Evolutionary conservation across 495 filamentous ascomycete genomes (phyloP), one percentile per base, ranked within the genome.

Genomic region (Amorphotheca resinae): DNA sequence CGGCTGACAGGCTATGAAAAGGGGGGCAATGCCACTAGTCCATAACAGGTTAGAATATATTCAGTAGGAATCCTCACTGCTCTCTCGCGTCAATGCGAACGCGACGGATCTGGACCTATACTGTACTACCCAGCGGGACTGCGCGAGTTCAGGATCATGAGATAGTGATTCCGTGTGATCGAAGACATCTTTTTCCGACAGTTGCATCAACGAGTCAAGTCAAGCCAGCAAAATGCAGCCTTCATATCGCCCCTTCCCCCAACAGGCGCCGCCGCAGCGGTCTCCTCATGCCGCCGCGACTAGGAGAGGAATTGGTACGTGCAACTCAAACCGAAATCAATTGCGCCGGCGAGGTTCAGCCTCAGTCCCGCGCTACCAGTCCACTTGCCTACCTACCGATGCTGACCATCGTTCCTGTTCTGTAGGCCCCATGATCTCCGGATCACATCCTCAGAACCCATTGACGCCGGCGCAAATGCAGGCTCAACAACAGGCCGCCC

Each of bases 341-440:
- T 26, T 52, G 43, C 46, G 38, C 45, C 50, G 33, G 41, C 21
- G 15, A 47, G 49, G 48, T 42, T 52, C 49, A 52, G 14, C 38
- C 17, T 37, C 20, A 15, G 22, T 41, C 22, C 9, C 12, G 38
- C 11, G 34, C 34, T n/a, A n/a, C n/a, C n/a, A n/a, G n/a, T n/a
- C n/a, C n/a, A n/a, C n/a, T n/a, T n/a, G n/a, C n/a, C n/a, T n/a
- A n/a, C n/a, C n/a, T n/a, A n/a, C n/a, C n/a, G n/a, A 9, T 17
- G 20, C 41, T 49, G 31, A 44, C 16, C 1, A 9, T 22, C 26
- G 1, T 9, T 22, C 9, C 3, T 4, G 4, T 26, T 22, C 22
- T 12, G 22, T 54, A 59, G 73, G 72, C 25, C 75, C 76, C 23
- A 77, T 79, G 70, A 68, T 77, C 52, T 66, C 69, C 41, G 66